phyloP scores from a whole-genome alignment of 2,329 filamentous ascomycete species.

The Penicillium sp. region DNA sequence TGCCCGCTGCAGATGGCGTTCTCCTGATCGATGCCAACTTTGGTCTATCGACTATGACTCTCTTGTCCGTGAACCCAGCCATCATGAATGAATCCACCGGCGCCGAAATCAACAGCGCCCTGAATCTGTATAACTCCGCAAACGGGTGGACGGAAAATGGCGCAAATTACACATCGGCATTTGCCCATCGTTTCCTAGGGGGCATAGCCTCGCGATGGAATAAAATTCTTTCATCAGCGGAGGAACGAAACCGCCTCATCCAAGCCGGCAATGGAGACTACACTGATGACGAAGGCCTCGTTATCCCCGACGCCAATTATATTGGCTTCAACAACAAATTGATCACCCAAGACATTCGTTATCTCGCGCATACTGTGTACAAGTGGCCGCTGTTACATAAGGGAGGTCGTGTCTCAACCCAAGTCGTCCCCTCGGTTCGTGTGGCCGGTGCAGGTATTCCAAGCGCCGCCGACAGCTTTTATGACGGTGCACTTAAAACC shows the following conservation, averaged over 20 bases:
- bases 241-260: not conserved
- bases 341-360: conserved; percentile 19
- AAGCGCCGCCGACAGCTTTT: not conserved
- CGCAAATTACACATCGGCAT: not conserved
- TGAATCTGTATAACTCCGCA: not conserved
- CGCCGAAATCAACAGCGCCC: conserved; percentile 6
- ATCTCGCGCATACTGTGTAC: conserved; percentile 18
- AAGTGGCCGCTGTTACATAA: conserved; percentile 23
- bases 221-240: not conserved
- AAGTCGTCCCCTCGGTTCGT: not conserved
- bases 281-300: not conserved
- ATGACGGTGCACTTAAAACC: not conserved
- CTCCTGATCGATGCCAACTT: conserved; percentile 19
- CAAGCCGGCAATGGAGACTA: not conserved
- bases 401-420: not conserved
- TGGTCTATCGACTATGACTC: conserved; percentile 17
- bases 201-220: not conserved
- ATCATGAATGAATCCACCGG: conserved; percentile 13
- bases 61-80: conserved; percentile 16
- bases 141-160: not conserved
- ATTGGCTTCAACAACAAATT: conserved; percentile 9
- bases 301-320: conserved; percentile 13
- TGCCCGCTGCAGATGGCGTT: conserved; percentile 15
- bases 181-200: not conserved
- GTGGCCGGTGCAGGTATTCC: not conserved